Conservation (phyloP, 306 rosid species). For the Vigna hirtella region DNA sequence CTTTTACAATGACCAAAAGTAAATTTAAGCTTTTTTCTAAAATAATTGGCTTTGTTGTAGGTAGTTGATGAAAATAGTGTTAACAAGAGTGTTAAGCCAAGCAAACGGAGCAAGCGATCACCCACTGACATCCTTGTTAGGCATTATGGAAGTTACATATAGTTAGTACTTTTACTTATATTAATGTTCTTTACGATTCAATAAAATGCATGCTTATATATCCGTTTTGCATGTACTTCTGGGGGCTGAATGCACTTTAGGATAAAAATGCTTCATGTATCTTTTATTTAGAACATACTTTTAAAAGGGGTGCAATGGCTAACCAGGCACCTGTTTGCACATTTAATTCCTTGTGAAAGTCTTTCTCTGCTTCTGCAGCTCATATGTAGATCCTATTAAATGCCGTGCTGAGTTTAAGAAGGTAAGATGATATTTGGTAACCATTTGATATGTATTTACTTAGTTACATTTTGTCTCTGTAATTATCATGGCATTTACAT, state of each 20-base stretch:
- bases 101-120: conserved; percentile 22
- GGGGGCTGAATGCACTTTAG: neutral
- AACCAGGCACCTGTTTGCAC: neutral
- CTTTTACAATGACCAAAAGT: too few species aligned
- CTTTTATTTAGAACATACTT: neutral
- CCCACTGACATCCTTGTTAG: conserved; percentile 61
- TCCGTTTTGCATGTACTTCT: neutral
- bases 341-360: conserved; percentile 18
- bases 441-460: conserved; percentile 19
- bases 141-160: conserved; percentile 71
- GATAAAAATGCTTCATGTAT: neutral
- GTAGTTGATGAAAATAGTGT: conserved; percentile 61
- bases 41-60: conserved; percentile 49
- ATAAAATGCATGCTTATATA: neutral
- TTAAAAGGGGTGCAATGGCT: neutral
- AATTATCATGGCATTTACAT: conserved; percentile 23
- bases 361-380: conserved; percentile 52
- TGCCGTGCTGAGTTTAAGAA: conserved; percentile 59
- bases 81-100: conserved; percentile 43
- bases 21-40: neutral
- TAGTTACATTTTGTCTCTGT: neutral
- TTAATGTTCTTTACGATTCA: conserved; percentile 3
- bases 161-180: conserved; percentile 49
- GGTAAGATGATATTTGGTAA: conserved; percentile 51
- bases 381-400: conserved; percentile 66